A percentile compares a stretch with the other conserved stretches of the same genome.
Conservation (phyloP, 176 grass and related monocot genomes). For the Carex parvula region DNA sequence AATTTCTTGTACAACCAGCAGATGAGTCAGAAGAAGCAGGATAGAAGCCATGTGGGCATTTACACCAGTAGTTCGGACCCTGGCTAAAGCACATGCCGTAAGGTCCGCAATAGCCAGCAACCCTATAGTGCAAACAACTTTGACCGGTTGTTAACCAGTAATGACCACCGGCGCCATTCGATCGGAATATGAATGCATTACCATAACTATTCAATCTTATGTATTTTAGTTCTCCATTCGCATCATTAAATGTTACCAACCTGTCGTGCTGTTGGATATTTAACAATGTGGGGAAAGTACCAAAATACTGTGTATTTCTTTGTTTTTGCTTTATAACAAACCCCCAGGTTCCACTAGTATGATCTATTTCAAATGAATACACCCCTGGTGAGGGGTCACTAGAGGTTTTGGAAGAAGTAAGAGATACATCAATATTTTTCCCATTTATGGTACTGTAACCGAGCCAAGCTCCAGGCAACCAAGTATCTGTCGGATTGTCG, state of each 20-base stretch:
- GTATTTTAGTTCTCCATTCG: not conserved
- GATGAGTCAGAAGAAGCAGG: not conserved
- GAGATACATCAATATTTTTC: not conserved
- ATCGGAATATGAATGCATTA: not conserved
- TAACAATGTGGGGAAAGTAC: not conserved
- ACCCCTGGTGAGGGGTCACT: not conserved
- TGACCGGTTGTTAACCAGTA: slow-evolving; percentile 25
- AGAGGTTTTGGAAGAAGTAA: not conserved
- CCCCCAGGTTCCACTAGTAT: not conserved
- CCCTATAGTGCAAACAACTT: slow-evolving; percentile 21
- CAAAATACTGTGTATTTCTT: not conserved
- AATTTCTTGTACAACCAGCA: slow-evolving; percentile 37
- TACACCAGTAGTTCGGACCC: slow-evolving; percentile 16
- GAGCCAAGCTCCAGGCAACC: slow-evolving; percentile 35
- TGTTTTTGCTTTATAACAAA: not conserved
- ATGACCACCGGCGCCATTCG: not conserved
- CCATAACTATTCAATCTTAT: not conserved
- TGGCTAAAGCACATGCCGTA: slow-evolving; percentile 19
- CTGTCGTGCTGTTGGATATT: not conserved
- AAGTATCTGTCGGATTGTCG: slow-evolving; percentile 29
- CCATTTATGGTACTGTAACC: slow-evolving; percentile 13
- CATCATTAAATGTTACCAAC: not conserved
- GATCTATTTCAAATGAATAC: slow-evolving; percentile 13
- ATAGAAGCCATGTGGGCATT: slow-evolving; percentile 33
- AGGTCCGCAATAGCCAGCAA: slow-evolving; percentile 38